These are phyloP conservation scores for Populus tremula DNA, from an alignment of 345 rosid genomes.

Conservation along the genomic window DNA sequence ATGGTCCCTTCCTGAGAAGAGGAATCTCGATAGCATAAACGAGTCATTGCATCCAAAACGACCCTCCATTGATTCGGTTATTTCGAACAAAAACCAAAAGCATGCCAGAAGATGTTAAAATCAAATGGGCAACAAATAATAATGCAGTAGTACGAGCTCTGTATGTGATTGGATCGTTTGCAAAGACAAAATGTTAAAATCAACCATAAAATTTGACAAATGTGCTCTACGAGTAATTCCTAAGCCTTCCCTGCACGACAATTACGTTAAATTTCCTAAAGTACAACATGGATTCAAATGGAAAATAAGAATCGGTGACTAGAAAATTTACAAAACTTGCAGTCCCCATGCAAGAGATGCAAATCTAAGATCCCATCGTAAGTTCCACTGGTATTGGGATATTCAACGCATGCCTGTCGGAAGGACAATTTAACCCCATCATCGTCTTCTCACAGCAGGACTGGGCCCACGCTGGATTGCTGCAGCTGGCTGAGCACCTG, in stretches of 20 bases:
- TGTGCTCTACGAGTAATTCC: neutral
- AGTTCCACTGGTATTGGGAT: neutral
- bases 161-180: too few relatives aligned
- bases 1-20: too few relatives aligned
- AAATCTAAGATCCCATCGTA: neutral
- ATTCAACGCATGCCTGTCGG: too few relatives aligned
- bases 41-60: too few relatives aligned
- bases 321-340: constrained; percentile 8
- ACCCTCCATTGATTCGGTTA: too few relatives aligned
- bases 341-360: neutral
- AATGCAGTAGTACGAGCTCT: too few relatives aligned
- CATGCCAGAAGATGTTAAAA: too few relatives aligned
- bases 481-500: constrained; percentile 44
- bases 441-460: constrained; percentile 61
- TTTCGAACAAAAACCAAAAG: too few relatives aligned
- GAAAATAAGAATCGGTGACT: neutral
- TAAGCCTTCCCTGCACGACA: too few relatives aligned
- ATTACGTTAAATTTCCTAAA: too few relatives aligned
- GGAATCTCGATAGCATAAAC: too few relatives aligned
- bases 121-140: too few relatives aligned
- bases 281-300: neutral
- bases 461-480: constrained; percentile 40
- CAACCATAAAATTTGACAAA: neutral
- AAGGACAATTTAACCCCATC: constrained; percentile 15
- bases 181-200: neutral